A percentile compares a stretch with the other conserved stretches of the same genome.
Conservation (phyloP, 78 protist species). For the Pigoraptor vietnamica region DNA sequence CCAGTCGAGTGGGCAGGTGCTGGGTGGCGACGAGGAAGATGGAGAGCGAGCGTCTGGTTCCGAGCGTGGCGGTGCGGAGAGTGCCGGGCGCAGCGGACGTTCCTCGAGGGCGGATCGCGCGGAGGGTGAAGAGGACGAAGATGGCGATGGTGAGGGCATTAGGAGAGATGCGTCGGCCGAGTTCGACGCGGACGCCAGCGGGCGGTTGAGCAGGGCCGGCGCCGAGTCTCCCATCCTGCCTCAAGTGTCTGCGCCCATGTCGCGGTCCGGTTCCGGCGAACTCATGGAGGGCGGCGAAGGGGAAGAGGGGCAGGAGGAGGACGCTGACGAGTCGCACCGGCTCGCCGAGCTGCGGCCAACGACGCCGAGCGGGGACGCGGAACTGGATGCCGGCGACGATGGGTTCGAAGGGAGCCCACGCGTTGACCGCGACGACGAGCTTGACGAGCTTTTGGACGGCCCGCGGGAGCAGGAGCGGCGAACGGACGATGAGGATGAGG, state of each 20-base stretch:
- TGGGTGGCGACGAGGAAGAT: background rate
- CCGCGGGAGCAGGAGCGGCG: background rate
- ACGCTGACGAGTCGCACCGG: background rate
- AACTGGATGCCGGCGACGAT: background rate
- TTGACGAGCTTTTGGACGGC: background rate
- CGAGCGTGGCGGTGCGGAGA: background rate
- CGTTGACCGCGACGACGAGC: background rate
- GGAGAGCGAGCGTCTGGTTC: background rate
- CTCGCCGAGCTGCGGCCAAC: background rate
- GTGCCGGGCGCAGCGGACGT: background rate
- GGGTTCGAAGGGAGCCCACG: background rate
- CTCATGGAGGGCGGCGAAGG: background rate
- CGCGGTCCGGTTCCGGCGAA: background rate
- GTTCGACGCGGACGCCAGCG: background rate
- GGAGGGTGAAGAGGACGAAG: background rate
- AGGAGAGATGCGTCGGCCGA: background rate
- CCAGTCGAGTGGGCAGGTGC: background rate
- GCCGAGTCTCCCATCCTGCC: background rate
- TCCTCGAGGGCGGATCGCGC: background rate
- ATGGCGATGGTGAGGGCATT: background rate
- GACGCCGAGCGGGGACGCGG: background rate
- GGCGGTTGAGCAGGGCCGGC: background rate
- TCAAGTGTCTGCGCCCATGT: background rate
- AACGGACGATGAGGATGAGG: background rate
- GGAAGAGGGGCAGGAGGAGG: conserved; percentile 6